Evolutionary conservation across 2,329 filamentous ascomycete species (phyloP), one percentile per base, ranked within the genome.

Genomic region (Mariannaea elegans): DNA sequence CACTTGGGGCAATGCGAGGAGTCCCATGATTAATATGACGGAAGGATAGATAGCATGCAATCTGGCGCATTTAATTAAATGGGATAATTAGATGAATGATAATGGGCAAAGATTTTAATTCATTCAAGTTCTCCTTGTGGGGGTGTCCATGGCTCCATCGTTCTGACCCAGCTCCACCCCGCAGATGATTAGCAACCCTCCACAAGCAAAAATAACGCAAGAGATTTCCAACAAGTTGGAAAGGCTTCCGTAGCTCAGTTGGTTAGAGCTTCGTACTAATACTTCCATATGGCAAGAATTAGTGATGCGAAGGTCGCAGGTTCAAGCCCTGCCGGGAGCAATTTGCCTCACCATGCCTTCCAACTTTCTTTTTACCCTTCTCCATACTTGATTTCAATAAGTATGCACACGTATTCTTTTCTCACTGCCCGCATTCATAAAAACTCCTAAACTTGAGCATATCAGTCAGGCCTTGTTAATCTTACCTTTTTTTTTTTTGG

Each of bases 251-350:
- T 70, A 70, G 68, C 68, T 71, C 68, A 70, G 68, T 70, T 70
- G 68, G 68, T 69, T 70, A 70, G 68, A 70, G 68, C 68, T 66
- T 69, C 66, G 68, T 70, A 70, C 68, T 70, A 70, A 71, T 71
- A 71, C 62, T 71, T 61, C 55, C 34, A 32, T 31, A 14, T 45
- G 50, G 45, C 53, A 69, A 60, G 6, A 64, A 45, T 64, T 48
- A 52, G 69, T 71, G 23, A 71, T 71, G 69, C 69, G 69, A 71
- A 69, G 69, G 69, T 69, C 69, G 70, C 69, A 69, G 69, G 69
- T 71, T 71, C 69, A 71, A 71, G 68, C 69, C 69, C 69, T 70
- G 69, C 69, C 67, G 69, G 69, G 69, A 71, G 69, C 69, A 65
- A 19, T 12, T 65, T 46, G 57, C 56, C 58, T 67, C 67, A 49